Conservation (phyloP, 257 asterid genomes). For the Phtheirospermum japonicum region DNA sequence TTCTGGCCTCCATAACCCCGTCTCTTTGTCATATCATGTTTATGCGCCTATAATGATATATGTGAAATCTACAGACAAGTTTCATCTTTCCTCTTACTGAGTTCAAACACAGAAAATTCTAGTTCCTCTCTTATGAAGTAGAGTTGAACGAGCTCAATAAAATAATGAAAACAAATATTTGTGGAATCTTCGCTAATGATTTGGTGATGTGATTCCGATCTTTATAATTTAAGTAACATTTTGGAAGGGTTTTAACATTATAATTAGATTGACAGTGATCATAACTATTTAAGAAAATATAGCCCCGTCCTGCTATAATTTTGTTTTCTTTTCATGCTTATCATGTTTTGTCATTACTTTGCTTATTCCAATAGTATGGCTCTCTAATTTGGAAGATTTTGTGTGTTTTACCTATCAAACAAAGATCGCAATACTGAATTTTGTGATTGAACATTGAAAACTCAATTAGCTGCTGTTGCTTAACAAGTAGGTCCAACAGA, state of each 20-base stretch:
- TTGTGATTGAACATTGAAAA: too few species aligned
- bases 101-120: too few species aligned
- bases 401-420: background rate
- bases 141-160: too few species aligned
- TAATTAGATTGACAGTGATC: slow-evolving; percentile 1
- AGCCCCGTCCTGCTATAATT: background rate
- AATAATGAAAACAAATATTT: too few species aligned
- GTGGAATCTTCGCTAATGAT: too few species aligned
- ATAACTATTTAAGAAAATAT: background rate
- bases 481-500: too few species aligned
- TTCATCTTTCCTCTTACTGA: too few species aligned
- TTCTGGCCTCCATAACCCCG: background rate
- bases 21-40: background rate
- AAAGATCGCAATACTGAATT: background rate
- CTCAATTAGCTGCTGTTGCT: too few species aligned
- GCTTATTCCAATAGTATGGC: background rate
- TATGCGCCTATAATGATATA: background rate
- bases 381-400: too few species aligned
- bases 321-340: too few species aligned
- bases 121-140: too few species aligned
- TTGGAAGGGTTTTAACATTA: background rate
- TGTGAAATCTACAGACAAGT: background rate
- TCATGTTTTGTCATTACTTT: background rate
- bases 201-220: too few species aligned
- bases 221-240: background rate